Evolutionary conservation across 2,329 filamentous ascomycete genomes (phyloP).

Genomic region (Nothopassalora personata): DNA sequence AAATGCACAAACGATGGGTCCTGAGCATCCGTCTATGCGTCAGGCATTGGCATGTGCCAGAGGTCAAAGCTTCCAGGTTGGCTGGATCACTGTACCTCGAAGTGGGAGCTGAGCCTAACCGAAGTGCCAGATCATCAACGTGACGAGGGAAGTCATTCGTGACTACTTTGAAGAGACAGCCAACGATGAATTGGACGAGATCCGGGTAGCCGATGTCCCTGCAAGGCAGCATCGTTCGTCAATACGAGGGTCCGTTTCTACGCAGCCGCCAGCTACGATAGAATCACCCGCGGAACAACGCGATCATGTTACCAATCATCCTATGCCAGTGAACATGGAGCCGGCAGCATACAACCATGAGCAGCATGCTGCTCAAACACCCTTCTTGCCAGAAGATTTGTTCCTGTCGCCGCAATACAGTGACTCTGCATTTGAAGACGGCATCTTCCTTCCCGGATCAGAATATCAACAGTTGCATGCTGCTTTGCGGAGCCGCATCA

Average conservation of each 20-base stretch:
- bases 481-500: constrained; percentile 27
- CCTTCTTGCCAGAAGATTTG: constrained; percentile 13
- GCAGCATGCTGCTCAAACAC: constrained; percentile 3
- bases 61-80: constrained; percentile 17
- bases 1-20: constrained; percentile 27
- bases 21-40: constrained; percentile 30
- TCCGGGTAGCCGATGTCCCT: neutral
- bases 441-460: constrained; percentile 31
- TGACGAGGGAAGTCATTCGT: constrained; percentile 29
- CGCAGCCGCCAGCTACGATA: neutral
- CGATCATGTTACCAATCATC: neutral
- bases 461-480: constrained; percentile 31
- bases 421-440: constrained; percentile 28
- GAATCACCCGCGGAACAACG: neutral
- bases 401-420: constrained; percentile 26
- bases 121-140: constrained; percentile 26
- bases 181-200: constrained; percentile 11
- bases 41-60: constrained; percentile 16
- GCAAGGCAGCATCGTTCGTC: neutral
- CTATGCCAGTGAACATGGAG: neutral
- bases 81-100: neutral
- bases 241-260: neutral
- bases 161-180: constrained; percentile 27
- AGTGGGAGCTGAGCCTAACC: neutral
- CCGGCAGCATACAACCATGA: neutral